These are phyloP conservation scores for Sesbania bispinosa DNA, from an alignment of 306 rosid species.

Conservation along the genomic window DNA sequence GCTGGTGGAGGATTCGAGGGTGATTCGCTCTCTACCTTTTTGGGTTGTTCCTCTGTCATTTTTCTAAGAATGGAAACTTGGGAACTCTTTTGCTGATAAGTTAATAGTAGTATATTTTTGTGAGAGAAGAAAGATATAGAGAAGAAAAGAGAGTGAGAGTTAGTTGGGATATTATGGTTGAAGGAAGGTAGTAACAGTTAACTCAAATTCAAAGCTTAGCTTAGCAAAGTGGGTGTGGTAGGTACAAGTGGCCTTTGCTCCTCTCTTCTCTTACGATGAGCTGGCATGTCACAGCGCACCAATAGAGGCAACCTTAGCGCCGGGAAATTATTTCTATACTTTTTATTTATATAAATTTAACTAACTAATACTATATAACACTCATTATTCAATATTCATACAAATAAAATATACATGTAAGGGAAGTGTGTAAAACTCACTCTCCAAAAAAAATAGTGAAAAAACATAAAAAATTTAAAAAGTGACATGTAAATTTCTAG, in stretches of 20 bases:
- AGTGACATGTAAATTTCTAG: no score
- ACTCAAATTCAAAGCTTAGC: conserved; percentile 34
- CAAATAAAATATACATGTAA: no score
- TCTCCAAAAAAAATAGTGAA: no score
- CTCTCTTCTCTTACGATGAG: conserved; percentile 32
- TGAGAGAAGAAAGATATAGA: background rate
- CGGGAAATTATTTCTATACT: background rate
- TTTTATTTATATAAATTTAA: no score
- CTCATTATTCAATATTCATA: no score
- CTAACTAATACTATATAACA: no score
- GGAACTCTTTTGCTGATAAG: background rate
- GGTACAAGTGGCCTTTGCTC: conserved; percentile 38
- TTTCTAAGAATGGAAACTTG: background rate
- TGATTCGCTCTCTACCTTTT: conserved; percentile 29
- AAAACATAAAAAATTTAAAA: no score
- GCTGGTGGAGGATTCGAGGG: conserved; percentile 33
- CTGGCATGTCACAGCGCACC: conserved; percentile 42
- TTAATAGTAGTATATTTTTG: no score
- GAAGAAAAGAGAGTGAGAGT: background rate
- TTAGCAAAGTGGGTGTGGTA: conserved; percentile 33
- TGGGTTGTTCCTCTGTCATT: conserved; percentile 70
- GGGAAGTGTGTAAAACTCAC: no score
- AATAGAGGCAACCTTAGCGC: background rate
- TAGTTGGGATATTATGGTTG: conserved; percentile 33
- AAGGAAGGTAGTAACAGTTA: conserved; percentile 38